A percentile compares a stretch with the other conserved stretches of the same genome.
Evolutionary conservation across 139 green algal genomes (phyloP).

Genomic region (Chlamydomonas applanata): DNA sequence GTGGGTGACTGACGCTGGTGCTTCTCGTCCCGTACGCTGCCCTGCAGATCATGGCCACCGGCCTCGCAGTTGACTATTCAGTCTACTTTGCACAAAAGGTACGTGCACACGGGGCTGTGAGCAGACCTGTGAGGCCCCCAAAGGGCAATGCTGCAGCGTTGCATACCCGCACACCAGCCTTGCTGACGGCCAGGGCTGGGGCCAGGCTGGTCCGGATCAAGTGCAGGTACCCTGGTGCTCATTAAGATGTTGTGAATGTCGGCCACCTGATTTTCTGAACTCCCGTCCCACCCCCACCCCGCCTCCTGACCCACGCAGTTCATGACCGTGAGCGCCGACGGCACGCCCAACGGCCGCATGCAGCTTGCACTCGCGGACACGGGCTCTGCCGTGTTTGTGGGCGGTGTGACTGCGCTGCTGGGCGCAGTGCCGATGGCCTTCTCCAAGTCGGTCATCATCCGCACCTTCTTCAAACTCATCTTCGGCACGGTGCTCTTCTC

Average conservation of each 20-base stretch:
- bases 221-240: too few species aligned
- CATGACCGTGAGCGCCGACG: conserved; percentile 20
- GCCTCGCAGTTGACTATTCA: conserved; percentile 24
- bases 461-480: conserved; percentile 49
- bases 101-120: too few species aligned
- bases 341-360: conserved; percentile 34
- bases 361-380: conserved; percentile 27
- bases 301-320: conserved; percentile 9
- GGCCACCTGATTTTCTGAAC: too few species aligned
- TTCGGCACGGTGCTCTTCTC: conserved; percentile 45
- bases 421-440: conserved; percentile 13
- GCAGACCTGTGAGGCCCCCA: too few species aligned
- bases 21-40: too few species aligned
- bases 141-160: background rate
- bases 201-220: too few species aligned
- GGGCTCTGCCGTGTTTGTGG: conserved; percentile 38
- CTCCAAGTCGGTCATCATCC: conserved; percentile 31
- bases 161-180: background rate
- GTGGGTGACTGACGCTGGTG: too few species aligned
- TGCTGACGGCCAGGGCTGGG: too few species aligned
- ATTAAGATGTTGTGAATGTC: too few species aligned
- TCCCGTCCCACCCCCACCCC: too few species aligned
- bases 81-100: conserved; percentile 29
- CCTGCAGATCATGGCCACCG: conserved; percentile 36
- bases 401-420: conserved; percentile 30